phyloP scores from a whole-genome alignment of 768 basidiomycete species.

The Lentinula aciculospora region DNA sequence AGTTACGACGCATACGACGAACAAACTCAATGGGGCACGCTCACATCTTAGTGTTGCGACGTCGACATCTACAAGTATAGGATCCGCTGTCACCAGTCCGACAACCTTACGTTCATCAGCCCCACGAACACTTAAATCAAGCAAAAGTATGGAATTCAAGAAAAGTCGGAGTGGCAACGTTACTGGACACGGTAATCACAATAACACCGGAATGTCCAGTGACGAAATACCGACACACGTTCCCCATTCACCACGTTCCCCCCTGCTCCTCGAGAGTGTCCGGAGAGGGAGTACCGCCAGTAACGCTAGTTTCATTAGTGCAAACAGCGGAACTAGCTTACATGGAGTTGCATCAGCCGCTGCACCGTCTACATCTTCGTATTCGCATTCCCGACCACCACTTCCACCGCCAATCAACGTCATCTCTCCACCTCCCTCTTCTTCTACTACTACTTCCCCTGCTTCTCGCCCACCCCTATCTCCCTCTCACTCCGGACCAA shows the following conservation, averaged over 20 bases:
- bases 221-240: conserved; percentile 1
- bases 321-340: not conserved
- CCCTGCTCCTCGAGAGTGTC: conserved; percentile 24
- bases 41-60: conserved; percentile 18
- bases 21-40: conserved; percentile 7
- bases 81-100: not conserved
- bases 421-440: not conserved
- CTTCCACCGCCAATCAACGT: not conserved
- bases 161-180: conserved; percentile 20
- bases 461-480: not conserved
- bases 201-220: not conserved
- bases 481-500: not conserved
- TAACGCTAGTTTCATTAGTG: conserved; percentile 23
- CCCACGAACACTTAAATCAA: conserved; percentile 46
- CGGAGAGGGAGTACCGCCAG: conserved; percentile 36
- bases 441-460: not conserved
- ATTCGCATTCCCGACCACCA: conserved; percentile 1
- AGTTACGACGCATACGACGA: conserved; percentile 8
- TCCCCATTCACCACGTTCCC: conserved; percentile 24
- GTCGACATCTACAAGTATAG: not conserved
- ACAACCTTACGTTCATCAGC: not conserved
- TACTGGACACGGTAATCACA: not conserved
- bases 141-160: conserved; percentile 63
- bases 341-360: conserved; percentile 12
- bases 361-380: conserved; percentile 10